These are phyloP conservation scores for Discostella pseudostelligera DNA, from an alignment of 108 stramenopile genomes.

Conservation along the genomic window DNA sequence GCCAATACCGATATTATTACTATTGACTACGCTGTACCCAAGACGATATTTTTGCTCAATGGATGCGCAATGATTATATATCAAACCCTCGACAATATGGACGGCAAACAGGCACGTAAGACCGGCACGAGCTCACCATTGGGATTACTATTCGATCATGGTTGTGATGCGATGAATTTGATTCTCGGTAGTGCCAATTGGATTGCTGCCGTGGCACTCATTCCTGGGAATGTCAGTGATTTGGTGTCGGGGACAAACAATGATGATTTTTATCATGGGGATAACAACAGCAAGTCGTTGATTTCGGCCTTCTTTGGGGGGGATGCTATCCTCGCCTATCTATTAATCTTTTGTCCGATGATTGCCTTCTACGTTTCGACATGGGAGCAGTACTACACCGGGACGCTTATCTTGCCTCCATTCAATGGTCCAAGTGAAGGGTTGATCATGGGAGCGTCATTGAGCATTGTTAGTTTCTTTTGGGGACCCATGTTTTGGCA, in stretches of 20 bases:
- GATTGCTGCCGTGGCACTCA: slow-evolving; percentile 64
- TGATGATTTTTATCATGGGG: no score
- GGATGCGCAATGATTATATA: slow-evolving; percentile 89
- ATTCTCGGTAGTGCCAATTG: slow-evolving; percentile 82
- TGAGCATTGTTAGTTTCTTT: slow-evolving; percentile 59
- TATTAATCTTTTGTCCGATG: slow-evolving; percentile 61
- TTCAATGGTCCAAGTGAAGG: slow-evolving; percentile 89
- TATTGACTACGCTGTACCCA: slow-evolving; percentile 47
- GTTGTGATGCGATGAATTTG: slow-evolving; percentile 91
- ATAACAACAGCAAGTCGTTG: slow-evolving; percentile 24
- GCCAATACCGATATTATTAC: slow-evolving; percentile 31
- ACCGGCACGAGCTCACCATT: slow-evolving; percentile 86
- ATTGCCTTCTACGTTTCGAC: slow-evolving; percentile 75
- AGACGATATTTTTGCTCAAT: slow-evolving; percentile 83
- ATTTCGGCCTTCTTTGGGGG: slow-evolving; percentile 31
- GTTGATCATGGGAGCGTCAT: slow-evolving; percentile 55
- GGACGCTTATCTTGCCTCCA: slow-evolving; percentile 73
- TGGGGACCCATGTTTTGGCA: slow-evolving; percentile 71
- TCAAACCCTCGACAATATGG: slow-evolving; percentile 98
- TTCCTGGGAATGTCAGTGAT: slow-evolving; percentile 36
- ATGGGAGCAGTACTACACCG: slow-evolving; percentile 88
- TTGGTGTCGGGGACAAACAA: slow-evolving; percentile 19
- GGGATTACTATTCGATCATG: slow-evolving; percentile 97
- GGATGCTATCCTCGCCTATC: slow-evolving; percentile 21
- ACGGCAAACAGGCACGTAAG: slow-evolving; percentile 95